Evolutionary conservation across 768 basidiomycete species (phyloP).

Genomic region (Pleurotus tuber-regium): DNA sequence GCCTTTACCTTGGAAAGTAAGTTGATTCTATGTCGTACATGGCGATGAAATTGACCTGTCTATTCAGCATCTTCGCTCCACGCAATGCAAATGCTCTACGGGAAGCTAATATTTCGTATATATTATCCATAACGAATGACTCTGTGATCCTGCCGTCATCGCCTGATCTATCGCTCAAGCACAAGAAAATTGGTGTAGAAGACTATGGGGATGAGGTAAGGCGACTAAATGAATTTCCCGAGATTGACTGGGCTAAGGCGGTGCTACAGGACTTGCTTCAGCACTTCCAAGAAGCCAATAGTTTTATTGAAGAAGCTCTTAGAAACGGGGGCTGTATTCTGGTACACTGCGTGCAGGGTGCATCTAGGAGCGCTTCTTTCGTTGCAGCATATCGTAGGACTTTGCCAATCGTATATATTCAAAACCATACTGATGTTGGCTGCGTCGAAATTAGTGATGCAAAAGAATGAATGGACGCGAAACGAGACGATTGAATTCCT

Average conservation of each 20-base stretch:
- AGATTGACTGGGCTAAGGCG: too few species aligned
- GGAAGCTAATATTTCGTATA: constrained; percentile 75
- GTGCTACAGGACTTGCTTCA: constrained; percentile 53
- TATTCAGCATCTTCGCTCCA: constrained; percentile 61
- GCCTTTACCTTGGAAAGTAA: constrained; percentile 74
- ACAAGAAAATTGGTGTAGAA: constrained; percentile 68
- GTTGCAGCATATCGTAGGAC: constrained; percentile 74
- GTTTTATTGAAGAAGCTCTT: constrained; percentile 63
- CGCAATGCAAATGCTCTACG: constrained; percentile 66
- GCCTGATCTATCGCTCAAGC: constrained; percentile 63
- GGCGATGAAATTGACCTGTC: constrained; percentile 12
- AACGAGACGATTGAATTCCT: constrained; percentile 2
- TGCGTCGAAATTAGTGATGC: not conserved
- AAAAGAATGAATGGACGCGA: constrained; percentile 2
- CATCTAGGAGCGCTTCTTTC: constrained; percentile 66
- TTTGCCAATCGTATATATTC: not conserved
- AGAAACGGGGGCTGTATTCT: constrained; percentile 58
- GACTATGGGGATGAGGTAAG: constrained; percentile 55
- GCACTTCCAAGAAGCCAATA: constrained; percentile 59
- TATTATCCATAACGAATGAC: constrained; percentile 74
- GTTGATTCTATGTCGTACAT: constrained; percentile 25
- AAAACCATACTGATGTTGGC: not conserved
- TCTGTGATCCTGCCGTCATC: constrained; percentile 60
- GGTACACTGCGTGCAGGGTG: constrained; percentile 66
- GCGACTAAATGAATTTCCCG: too few species aligned